Base-by-base conservation (phyloP, 805 yeast species). In the Lipomyces starkeyi region DNA sequence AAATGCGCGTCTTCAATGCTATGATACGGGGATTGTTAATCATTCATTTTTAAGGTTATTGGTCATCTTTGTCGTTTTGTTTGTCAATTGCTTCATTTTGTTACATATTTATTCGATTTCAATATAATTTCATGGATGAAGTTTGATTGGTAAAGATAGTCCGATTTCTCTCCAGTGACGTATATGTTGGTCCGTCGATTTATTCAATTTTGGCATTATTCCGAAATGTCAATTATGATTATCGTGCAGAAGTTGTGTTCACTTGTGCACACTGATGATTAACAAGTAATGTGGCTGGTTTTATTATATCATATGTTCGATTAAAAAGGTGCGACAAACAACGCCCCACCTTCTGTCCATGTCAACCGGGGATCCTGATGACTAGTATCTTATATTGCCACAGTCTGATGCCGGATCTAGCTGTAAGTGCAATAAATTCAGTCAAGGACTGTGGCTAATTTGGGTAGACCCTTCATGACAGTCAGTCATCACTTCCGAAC, bases 21-120 rank as follows among this genome's bases (percentile, higher is more conserved):
- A 37, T 25, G 37, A 57, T 57, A 57, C 22, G 40, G 37, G 32
- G 25, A 43, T 59, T 25, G 35, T 47, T 47, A 14, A 35, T 59
- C 32, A n/a, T 29, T 20, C 49, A 22, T 20, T 47, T 59, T 43
- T 29, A 25, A 34, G 60, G 49, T 20, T 57, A n/a, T 29, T 34
- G 22, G 47, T 32, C 37, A 27, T 32, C n/a, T 9, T 58, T 40
- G 32, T n/a, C 9, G 2, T 58, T 37, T 17, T 35, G 17, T 13
- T 22, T 13, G 14, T 35, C n/a, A 20, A 25, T 20, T 40, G 27
- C 47, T 58, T 47, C 49, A 20, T 29, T 34, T 43, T 59, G 35
- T 47, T 43, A 34, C 56, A 37, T 59, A 25, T 59, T 20, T 27
- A 29, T 37, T 55, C 29, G 55, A 54, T 27, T 20, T 25, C 34